Evolutionary conservation across 805 yeast genomes (phyloP).

Genomic region (Clavispora santaluciae): DNA sequence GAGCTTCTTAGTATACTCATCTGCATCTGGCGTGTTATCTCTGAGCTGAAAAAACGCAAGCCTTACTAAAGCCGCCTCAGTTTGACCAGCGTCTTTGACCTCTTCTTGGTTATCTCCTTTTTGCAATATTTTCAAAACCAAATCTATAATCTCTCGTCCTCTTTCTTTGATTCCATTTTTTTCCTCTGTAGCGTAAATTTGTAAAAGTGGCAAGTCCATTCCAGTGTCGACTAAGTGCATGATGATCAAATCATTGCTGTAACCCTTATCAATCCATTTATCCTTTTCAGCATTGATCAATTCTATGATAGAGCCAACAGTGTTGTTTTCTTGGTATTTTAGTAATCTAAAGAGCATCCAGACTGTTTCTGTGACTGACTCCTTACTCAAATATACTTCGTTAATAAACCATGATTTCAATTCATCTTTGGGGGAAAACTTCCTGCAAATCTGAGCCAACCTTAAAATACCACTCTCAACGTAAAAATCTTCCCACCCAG

Average conservation of each 20-base stretch:
- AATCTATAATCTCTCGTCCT: neutral
- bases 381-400: slow-evolving; percentile 1
- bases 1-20: slow-evolving; percentile 26
- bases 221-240: slow-evolving; percentile 3
- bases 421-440: neutral
- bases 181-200: slow-evolving; percentile 7
- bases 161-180: slow-evolving; percentile 1
- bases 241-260: slow-evolving; percentile 11
- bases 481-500: slow-evolving; percentile 5
- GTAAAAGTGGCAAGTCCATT: slow-evolving; percentile 4
- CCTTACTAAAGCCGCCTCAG: slow-evolving; percentile 4
- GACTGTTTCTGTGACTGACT: neutral
- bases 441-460: neutral
- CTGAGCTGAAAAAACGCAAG: slow-evolving; percentile 12
- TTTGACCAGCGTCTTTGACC: neutral
- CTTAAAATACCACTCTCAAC: neutral
- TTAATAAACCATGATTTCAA: slow-evolving; percentile 11
- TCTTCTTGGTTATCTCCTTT: neutral
- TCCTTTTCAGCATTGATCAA: slow-evolving; percentile 6
- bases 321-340: slow-evolving; percentile 2
- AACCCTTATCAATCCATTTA: slow-evolving; percentile 10
- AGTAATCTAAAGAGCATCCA: slow-evolving; percentile 5
- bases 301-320: slow-evolving; percentile 1
- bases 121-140: neutral
- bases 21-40: slow-evolving; percentile 16